Conservation (phyloP, 805 yeast species). For the Candida broadrunensis region DNA sequence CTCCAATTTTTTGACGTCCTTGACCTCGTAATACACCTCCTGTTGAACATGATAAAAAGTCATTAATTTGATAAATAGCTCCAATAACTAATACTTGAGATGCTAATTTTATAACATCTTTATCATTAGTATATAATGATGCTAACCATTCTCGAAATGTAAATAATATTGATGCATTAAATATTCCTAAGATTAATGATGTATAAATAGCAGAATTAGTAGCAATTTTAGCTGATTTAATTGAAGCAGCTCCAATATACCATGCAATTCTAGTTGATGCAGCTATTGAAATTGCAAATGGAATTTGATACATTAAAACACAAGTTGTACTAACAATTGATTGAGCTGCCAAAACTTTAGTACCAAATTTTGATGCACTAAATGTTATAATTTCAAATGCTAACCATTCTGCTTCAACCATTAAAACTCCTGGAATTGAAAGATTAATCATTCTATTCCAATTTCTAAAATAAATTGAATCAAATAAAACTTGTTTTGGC, state of each 20-base stretch:
- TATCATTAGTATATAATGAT: slow-evolving; percentile 39
- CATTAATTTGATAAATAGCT: slow-evolving; percentile 51
- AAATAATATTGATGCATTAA: slow-evolving; percentile 38
- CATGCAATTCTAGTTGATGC: slow-evolving; percentile 76
- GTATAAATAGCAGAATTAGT: slow-evolving; percentile 32
- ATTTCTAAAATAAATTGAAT: slow-evolving; percentile 36
- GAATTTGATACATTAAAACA: slow-evolving; percentile 66
- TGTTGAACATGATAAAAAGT: slow-evolving; percentile 46
- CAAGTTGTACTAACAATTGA: slow-evolving; percentile 69
- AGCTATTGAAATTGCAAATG: slow-evolving; percentile 74
- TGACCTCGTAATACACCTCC: slow-evolving; percentile 58
- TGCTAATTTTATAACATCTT: slow-evolving; percentile 32
- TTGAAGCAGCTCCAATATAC: slow-evolving; percentile 64
- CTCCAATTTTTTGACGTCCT: slow-evolving; percentile 57
- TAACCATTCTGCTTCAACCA: slow-evolving; percentile 77
- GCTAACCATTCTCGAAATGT: slow-evolving; percentile 37
- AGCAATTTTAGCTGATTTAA: slow-evolving; percentile 34
- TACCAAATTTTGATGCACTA: slow-evolving; percentile 66
- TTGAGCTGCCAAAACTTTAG: slow-evolving; percentile 67
- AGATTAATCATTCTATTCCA: slow-evolving; percentile 65
- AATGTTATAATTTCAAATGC: slow-evolving; percentile 76
- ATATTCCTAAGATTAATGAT: slow-evolving; percentile 30
- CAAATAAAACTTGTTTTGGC: slow-evolving; percentile 28
- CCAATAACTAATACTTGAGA: slow-evolving; percentile 43
- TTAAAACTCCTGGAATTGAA: slow-evolving; percentile 70